These are phyloP conservation scores for Lasiodiplodia gonubiensis DNA, from an alignment of 2,329 filamentous ascomycete genomes.

Conservation along the genomic window DNA sequence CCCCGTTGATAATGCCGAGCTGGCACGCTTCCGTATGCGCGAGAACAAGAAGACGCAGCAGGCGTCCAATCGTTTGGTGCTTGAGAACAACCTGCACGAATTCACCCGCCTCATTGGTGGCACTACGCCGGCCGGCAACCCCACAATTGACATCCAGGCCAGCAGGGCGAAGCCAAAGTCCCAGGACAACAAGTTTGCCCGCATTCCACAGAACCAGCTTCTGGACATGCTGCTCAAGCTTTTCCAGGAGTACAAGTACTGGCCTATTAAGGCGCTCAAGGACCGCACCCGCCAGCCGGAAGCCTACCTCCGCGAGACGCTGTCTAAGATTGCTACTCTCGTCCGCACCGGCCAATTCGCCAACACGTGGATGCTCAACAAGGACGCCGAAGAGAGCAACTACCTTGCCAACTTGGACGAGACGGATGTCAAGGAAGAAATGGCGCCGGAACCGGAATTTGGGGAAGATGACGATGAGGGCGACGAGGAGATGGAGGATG, in stretches of 20 bases:
- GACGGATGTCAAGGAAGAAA: constrained; percentile 28
- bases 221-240: constrained; percentile 82
- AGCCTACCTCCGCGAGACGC: constrained; percentile 83
- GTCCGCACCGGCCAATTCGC: constrained; percentile 84
- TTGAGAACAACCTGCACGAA: constrained; percentile 25
- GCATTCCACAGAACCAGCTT: constrained; percentile 87
- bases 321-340: constrained; percentile 82
- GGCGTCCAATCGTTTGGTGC: constrained; percentile 20
- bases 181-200: constrained; percentile 82
- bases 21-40: constrained; percentile 16
- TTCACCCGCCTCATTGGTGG: constrained; percentile 24
- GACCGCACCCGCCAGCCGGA: constrained; percentile 83
- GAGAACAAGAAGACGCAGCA: constrained; percentile 22
- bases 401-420: constrained; percentile 6
- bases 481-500: constrained; percentile 76
- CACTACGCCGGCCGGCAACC: constrained; percentile 43
- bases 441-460: constrained; percentile 35
- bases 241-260: constrained; percentile 88
- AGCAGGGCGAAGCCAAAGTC: constrained; percentile 54
- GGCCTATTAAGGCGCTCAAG: constrained; percentile 89
- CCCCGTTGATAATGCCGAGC: constrained; percentile 41
- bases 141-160: constrained; percentile 56
- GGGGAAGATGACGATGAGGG: constrained; percentile 67
- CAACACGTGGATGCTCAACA: constrained; percentile 80
- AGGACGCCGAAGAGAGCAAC: constrained; percentile 20